These are phyloP conservation scores for Apiotrichum sp. DNA, from an alignment of 1,284 basidiomycete genomes.

Conservation along the genomic window DNA sequence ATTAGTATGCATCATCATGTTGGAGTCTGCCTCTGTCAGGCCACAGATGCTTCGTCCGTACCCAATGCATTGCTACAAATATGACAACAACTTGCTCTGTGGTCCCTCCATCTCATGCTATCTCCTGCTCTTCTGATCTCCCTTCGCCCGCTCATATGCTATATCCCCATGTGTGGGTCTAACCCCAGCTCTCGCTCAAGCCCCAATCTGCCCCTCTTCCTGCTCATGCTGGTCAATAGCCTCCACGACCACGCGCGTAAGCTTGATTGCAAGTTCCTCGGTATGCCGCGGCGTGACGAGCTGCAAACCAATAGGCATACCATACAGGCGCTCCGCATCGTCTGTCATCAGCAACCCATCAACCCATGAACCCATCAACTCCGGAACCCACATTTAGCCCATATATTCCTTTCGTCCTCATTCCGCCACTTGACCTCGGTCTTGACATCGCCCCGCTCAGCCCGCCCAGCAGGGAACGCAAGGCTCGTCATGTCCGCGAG, in stretches of 20 bases:
- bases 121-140: too few species aligned
- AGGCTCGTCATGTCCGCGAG: constrained; percentile 56
- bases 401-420: constrained; percentile 49
- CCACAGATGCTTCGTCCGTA: too few species aligned
- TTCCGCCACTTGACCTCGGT: constrained; percentile 47
- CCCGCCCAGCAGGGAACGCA: constrained; percentile 58
- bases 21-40: too few species aligned
- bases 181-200: too few species aligned
- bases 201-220: neutral
- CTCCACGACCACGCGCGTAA: constrained; percentile 31
- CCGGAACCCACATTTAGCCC: constrained; percentile 53
- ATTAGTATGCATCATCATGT: too few species aligned
- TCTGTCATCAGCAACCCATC: constrained; percentile 44
- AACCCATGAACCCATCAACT: too few species aligned
- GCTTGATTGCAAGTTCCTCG: constrained; percentile 20
- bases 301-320: constrained; percentile 61
- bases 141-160: too few species aligned
- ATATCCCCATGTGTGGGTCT: too few species aligned
- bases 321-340: constrained; percentile 53
- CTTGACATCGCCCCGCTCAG: constrained; percentile 52
- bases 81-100: too few species aligned
- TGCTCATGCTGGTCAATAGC: constrained; percentile 26
- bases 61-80: too few species aligned
- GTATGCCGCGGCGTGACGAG: constrained; percentile 60
- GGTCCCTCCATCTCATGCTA: too few species aligned